Percentiles rank a stretch among this genome's conserved stretches.
These are phyloP conservation scores for Ceratocystiopsis minuta DNA, from an alignment of 2,329 filamentous ascomycete species.

Conservation along the genomic window DNA sequence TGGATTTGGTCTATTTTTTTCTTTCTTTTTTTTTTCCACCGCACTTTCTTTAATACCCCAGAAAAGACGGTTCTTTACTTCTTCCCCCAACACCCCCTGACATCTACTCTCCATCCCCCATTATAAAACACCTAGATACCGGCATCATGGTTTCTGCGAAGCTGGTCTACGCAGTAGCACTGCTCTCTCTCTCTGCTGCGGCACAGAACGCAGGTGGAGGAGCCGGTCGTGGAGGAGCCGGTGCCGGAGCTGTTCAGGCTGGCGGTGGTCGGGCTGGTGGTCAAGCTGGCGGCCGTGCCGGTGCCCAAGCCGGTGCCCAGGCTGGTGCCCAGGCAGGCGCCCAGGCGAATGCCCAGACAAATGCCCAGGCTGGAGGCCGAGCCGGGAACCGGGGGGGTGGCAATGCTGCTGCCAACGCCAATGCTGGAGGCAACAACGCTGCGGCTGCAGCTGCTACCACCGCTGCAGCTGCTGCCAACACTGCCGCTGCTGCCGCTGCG, in stretches of 20 bases:
- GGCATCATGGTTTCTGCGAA: constrained; percentile 14
- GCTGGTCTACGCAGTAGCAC: constrained; percentile 13
- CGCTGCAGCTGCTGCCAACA: not conserved
- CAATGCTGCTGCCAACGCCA: not conserved
- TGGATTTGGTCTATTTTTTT: constrained; percentile 12
- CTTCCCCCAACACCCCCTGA: not conserved
- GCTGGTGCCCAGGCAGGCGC: not conserved
- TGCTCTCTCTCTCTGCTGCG: constrained; percentile 13
- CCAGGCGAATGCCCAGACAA: not conserved
- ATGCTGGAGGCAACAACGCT: not conserved
- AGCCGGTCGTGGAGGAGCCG: not conserved
- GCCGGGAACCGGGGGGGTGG: no score
- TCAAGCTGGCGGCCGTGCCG: not conserved
- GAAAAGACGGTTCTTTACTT: not conserved
- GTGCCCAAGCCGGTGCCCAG: no score
- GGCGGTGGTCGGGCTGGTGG: not conserved
- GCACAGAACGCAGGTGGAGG: constrained; percentile 9
- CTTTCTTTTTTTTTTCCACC: constrained; percentile 1
- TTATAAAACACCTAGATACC: not conserved
- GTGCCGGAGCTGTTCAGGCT: not conserved
- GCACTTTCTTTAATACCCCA: not conserved
- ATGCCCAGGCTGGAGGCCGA: no score
- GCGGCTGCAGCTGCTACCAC: not conserved
- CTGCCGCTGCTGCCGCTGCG: not conserved
- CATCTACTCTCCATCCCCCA: no score